Percentiles rank a stretch among this genome's conserved stretches.
Evolutionary conservation across 805 yeast genomes (phyloP).

Genomic region (Ascoidea rubescens): DNA sequence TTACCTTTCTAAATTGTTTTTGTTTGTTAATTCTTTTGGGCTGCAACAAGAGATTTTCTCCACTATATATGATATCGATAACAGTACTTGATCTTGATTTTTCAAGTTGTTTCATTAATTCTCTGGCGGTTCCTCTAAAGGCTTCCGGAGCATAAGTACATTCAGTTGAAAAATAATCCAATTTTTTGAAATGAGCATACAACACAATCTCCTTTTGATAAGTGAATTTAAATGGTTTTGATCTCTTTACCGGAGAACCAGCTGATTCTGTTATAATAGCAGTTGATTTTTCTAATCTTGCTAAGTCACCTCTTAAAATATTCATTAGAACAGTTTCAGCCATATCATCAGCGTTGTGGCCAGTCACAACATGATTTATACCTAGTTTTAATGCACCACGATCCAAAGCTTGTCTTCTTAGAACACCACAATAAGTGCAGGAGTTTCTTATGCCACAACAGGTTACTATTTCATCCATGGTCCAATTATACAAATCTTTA

Average conservation of each 20-base stretch:
- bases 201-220: slow-evolving; percentile 95
- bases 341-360: slow-evolving; percentile 98
- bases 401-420: slow-evolving; percentile 91
- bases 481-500: slow-evolving; percentile 87
- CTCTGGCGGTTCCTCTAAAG: slow-evolving; percentile 93
- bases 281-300: slow-evolving; percentile 80
- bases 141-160: slow-evolving; percentile 99
- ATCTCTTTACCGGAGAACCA: slow-evolving; percentile 70
- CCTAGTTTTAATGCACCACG: slow-evolving; percentile 85
- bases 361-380: slow-evolving; percentile 87
- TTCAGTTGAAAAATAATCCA: slow-evolving; percentile 94
- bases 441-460: slow-evolving; percentile 89
- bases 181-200: slow-evolving; percentile 89
- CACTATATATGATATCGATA: slow-evolving; percentile 86
- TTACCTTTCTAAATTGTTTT: slow-evolving; percentile 20
- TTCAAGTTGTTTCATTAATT: slow-evolving; percentile 79
- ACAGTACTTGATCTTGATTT: slow-evolving; percentile 86
- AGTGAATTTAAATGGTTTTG: slow-evolving; percentile 91
- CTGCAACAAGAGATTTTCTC: slow-evolving; percentile 67
- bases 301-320: slow-evolving; percentile 87
- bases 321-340: slow-evolving; percentile 98
- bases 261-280: slow-evolving; percentile 69
- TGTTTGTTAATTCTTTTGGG: slow-evolving; percentile 35
- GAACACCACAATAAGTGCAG: slow-evolving; percentile 97
- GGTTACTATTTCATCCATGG: slow-evolving; percentile 95